Base-by-base conservation (phyloP, 2,329 filamentous ascomycete genomes). In the Didymella arachidicola region DNA sequence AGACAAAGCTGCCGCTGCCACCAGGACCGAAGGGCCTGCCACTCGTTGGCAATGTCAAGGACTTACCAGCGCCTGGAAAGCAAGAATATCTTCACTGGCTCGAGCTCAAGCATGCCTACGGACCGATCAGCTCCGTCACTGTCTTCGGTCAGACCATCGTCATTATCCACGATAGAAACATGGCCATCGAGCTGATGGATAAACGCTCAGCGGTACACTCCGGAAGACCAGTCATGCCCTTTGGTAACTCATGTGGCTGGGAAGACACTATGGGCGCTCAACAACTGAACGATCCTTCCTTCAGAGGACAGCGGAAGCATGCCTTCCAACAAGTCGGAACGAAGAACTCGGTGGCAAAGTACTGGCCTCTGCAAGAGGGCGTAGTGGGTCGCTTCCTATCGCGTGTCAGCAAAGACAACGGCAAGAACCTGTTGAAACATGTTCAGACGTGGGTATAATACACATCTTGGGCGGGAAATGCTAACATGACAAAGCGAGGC, bases 11-110 rank as follows among this genome's bases (percentile, higher is more conserved):
- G 25, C 69, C 71, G 1, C 70, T 83, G 0, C 84, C 83, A 1
- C 84, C 83, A 1, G 84, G 84, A 0, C 84, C 84, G 0, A 81
- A 73, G 41, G 77, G 77, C 0, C 63, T 80, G 7, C 82, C 82
- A 0, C 7, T 86, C 0, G 18, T 86, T 1, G 84, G 84, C 2
- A 86, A 85, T 60, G 59, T 85, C 12, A 60, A 63, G 0, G 82
- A 85, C 57, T 69, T 86, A 7, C 84, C 32, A 0, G 66, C 74
- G 0, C 45, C 69, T 8, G 75, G 71, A 1, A 58, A 60, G 4
- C 73, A 68, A 4, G 79, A 81, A 49, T 80, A 72, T 65, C 55
- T 74, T 7, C 79, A 82, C 53, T 82, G 79, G 79, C 57, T 78
- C 0, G 72, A 80, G 42, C 74, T 80, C 59, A 81, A 80, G 57